Percentiles rank a stretch among this genome's conserved stretches.
Evolutionary conservation across 805 yeast species (phyloP).

Genomic region (Myxozyma monticola): DNA sequence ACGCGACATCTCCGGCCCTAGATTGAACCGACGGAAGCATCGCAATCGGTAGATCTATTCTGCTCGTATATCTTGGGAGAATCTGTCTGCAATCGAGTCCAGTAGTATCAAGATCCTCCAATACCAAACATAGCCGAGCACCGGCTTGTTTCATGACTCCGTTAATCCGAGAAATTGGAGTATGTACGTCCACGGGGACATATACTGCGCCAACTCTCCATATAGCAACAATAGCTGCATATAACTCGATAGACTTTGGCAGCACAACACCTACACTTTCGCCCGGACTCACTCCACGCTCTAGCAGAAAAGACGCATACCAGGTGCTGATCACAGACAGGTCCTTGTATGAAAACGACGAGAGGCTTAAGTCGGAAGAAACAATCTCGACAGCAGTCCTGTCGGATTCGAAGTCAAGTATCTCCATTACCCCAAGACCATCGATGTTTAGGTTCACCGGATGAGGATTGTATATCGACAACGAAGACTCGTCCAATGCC

Average conservation of each 20-base stretch:
- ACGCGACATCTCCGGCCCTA: constrained; percentile 17
- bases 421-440: not conserved
- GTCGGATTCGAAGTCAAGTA: constrained; percentile 8
- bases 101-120: not conserved
- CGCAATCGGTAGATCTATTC: not conserved
- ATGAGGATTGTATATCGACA: constrained; percentile 12
- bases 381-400: constrained; percentile 15
- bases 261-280: constrained; percentile 16
- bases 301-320: not conserved
- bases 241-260: constrained; percentile 21
- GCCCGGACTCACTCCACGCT: not conserved
- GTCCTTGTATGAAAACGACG: constrained; percentile 2
- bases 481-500: not conserved
- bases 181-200: constrained; percentile 24
- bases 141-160: not conserved
- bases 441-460: constrained; percentile 6
- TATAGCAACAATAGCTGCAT: constrained; percentile 22
- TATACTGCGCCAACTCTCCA: constrained; percentile 30
- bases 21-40: not conserved
- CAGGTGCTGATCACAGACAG: not conserved
- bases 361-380: not conserved
- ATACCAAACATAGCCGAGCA: not conserved
- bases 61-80: too few relatives aligned
- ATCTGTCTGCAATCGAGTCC: too few relatives aligned
- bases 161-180: constrained; percentile 21